These are phyloP conservation scores for Hymenoscyphus fructigenus DNA, from an alignment of 2,329 filamentous ascomycete species.

Conservation along the genomic window DNA sequence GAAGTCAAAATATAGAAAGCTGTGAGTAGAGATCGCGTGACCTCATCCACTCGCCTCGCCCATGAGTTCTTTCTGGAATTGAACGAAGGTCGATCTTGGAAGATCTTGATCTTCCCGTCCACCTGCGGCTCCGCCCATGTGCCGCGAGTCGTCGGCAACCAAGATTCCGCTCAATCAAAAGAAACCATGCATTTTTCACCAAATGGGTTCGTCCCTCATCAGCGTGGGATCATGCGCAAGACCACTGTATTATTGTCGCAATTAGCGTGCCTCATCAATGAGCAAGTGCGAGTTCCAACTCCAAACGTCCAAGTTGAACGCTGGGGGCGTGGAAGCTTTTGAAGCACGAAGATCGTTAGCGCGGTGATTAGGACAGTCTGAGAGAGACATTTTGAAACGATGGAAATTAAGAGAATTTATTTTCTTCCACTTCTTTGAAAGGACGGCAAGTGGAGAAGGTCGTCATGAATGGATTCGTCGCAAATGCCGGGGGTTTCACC, in stretches of 20 bases:
- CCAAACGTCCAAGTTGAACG: background rate
- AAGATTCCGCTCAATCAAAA: too few relatives aligned
- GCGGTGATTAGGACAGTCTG: background rate
- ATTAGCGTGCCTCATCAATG: background rate
- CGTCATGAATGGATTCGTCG: background rate
- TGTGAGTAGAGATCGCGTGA: too few relatives aligned
- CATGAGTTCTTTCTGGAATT: too few relatives aligned
- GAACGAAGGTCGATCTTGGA: too few relatives aligned
- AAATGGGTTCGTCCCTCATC: background rate
- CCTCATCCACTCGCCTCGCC: too few relatives aligned
- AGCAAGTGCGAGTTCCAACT: background rate
- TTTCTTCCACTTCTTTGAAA: background rate
- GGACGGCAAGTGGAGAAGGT: background rate
- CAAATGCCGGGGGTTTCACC: background rate
- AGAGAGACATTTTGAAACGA: background rate
- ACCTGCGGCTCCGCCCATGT: too few relatives aligned
- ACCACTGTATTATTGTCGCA: background rate
- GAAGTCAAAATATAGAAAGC: too few relatives aligned
- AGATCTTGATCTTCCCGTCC: too few relatives aligned
- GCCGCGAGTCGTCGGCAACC: too few relatives aligned
- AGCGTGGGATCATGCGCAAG: background rate
- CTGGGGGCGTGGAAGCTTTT: background rate
- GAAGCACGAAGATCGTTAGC: background rate
- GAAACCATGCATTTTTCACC: too few relatives aligned
- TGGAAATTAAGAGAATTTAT: background rate